Conservation (phyloP, 2,329 filamentous ascomycete genomes). For the Stromatinia cepivora region DNA sequence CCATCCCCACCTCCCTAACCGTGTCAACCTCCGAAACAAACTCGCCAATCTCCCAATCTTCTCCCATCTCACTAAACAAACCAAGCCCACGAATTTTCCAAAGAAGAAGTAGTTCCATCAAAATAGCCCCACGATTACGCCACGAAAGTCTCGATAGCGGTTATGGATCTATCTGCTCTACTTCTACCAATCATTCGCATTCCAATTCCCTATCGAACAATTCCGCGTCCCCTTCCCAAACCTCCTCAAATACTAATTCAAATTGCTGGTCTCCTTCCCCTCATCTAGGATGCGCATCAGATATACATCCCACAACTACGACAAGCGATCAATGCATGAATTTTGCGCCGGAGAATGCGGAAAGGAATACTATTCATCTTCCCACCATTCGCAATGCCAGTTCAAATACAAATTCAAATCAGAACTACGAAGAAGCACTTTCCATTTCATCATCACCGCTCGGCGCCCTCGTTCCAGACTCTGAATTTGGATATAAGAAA, state of each 20-base stretch:
- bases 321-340: too few species aligned
- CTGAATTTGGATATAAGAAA: too few species aligned
- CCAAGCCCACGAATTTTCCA: not conserved
- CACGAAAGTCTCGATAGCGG: constrained; percentile 1
- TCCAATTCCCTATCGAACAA: not conserved
- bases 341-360: too few species aligned
- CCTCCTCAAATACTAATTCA: not conserved
- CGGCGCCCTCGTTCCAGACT: too few species aligned
- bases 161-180: not conserved
- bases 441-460: too few species aligned
- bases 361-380: too few species aligned
- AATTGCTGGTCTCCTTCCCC: not conserved
- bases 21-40: not conserved
- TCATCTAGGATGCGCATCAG: too few species aligned
- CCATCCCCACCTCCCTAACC: not conserved
- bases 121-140: not conserved
- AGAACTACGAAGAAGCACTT: too few species aligned
- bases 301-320: too few species aligned
- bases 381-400: too few species aligned
- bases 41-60: not conserved
- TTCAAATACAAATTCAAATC: too few species aligned
- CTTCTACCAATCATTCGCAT: not conserved
- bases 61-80: not conserved
- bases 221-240: not conserved
- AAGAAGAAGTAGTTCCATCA: not conserved